Percentiles rank a stretch among this genome's conserved stretches.
phyloP scores from a whole-genome alignment of 225 moss, liverwort and hornwort species.

The Sphagnum contortum region DNA sequence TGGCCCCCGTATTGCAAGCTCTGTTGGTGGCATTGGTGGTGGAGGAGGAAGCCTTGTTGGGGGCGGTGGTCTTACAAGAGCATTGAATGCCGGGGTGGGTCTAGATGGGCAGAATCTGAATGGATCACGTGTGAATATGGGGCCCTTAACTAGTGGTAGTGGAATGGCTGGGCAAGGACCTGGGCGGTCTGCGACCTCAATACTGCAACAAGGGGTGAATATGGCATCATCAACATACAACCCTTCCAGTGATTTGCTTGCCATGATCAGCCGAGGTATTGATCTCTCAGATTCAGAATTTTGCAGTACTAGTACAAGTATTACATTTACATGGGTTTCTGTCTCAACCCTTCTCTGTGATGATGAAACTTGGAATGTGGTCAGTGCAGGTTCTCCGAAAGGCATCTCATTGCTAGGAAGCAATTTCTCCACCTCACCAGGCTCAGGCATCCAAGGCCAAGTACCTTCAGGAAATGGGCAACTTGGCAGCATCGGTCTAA shows the following conservation, averaged over 20 bases:
- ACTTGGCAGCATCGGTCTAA: slow-evolving; percentile 59
- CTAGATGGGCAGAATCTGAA: slow-evolving; percentile 71
- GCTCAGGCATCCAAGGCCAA: slow-evolving; percentile 76
- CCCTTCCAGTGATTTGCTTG: slow-evolving; percentile 81
- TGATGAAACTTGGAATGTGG: background rate
- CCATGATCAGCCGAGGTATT: slow-evolving; percentile 96
- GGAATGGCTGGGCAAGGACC: slow-evolving; percentile 93
- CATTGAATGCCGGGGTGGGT: slow-evolving; percentile 67
- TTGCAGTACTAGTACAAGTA: background rate
- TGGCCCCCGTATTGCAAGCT: slow-evolving; percentile 85
- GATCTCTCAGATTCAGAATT: background rate
- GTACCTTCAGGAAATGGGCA: slow-evolving; percentile 79
- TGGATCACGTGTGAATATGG: slow-evolving; percentile 97
- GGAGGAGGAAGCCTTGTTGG: slow-evolving; percentile 73
- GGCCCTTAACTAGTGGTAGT: slow-evolving; percentile 76
- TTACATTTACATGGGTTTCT: background rate
- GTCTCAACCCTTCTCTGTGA: background rate
- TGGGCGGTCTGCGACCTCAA: slow-evolving; percentile 86
- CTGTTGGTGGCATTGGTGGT: slow-evolving; percentile 70
- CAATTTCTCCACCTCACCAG: slow-evolving; percentile 89
- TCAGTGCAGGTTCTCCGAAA: slow-evolving; percentile 60
- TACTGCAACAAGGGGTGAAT: slow-evolving; percentile 94
- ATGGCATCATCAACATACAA: slow-evolving; percentile 87
- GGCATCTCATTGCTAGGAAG: slow-evolving; percentile 68
- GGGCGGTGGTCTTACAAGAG: slow-evolving; percentile 73